phyloP scores from a whole-genome alignment of 345 rosid genomes.

The Jatropha curcas region DNA sequence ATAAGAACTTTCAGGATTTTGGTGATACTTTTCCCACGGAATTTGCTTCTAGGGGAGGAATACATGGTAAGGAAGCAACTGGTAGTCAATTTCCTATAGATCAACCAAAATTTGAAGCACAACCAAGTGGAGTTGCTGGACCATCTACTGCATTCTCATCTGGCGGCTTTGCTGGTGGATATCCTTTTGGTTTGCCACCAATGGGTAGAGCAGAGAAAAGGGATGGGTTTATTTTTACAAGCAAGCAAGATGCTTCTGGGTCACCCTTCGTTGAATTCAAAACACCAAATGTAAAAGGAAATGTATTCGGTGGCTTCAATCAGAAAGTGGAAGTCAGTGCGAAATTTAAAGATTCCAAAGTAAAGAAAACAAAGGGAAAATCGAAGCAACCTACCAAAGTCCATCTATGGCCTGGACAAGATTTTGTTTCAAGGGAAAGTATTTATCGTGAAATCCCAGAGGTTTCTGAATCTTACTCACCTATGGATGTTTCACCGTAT shows the following conservation, averaged over 20 bases:
- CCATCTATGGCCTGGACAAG: conserved; percentile 52
- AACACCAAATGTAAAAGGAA: conserved; percentile 49
- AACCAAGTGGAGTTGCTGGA: conserved; percentile 13
- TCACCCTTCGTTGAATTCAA: conserved; percentile 51
- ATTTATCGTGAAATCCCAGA: conserved; percentile 48
- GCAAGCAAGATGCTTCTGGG: conserved; percentile 34
- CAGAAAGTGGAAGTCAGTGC: conserved; percentile 59
- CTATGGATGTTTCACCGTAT: conserved; percentile 86
- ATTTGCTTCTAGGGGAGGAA: conserved; percentile 36
- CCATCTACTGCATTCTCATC: conserved; percentile 30
- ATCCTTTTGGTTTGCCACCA: conserved; percentile 25
- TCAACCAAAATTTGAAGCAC: conserved; percentile 22
- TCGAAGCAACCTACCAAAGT: conserved; percentile 53
- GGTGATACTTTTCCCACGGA: conserved; percentile 29
- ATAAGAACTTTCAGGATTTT: conserved; percentile 23
- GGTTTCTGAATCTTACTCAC: conserved; percentile 65
- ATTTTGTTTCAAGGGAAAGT: conserved; percentile 48
- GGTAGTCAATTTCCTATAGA: conserved; percentile 32
- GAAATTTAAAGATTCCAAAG: conserved; percentile 45
- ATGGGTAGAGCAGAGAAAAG: conserved; percentile 28
- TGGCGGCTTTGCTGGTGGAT: conserved; percentile 23
- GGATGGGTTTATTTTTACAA: conserved; percentile 34
- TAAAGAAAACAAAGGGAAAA: conserved; percentile 64
- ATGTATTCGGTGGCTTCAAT: conserved; percentile 42
- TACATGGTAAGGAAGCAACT: conserved; percentile 27